These are phyloP conservation scores for fission yeast (Schizosaccharomyces pombe) DNA, from an alignment of 805 yeast species.

Conservation along the genomic window DNA sequence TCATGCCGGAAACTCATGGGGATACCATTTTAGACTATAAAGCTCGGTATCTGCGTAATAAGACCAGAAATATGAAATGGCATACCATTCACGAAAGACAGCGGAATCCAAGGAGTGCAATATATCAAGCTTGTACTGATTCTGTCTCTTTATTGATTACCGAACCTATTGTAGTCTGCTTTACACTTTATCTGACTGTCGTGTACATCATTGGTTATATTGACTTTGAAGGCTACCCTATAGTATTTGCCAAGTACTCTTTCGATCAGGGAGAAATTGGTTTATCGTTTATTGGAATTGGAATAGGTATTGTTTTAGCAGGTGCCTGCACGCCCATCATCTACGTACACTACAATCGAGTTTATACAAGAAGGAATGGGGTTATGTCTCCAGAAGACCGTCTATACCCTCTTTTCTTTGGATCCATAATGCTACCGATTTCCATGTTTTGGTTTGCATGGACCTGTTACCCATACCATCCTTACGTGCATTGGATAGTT, in stretches of 20 bases:
- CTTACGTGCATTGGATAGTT: slow-evolving; percentile 44
- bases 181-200: slow-evolving; percentile 34
- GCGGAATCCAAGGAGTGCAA: slow-evolving; percentile 38
- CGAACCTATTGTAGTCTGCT: slow-evolving; percentile 44
- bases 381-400: background rate
- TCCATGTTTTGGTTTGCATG: slow-evolving; percentile 54
- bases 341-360: background rate
- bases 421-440: slow-evolving; percentile 30
- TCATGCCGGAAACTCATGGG: slow-evolving; percentile 71
- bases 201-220: slow-evolving; percentile 31
- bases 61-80: slow-evolving; percentile 14
- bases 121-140: slow-evolving; percentile 20
- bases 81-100: background rate
- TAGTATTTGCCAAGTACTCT: slow-evolving; percentile 25
- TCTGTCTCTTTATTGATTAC: slow-evolving; percentile 46
- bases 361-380: background rate
- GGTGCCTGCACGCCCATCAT: background rate
- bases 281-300: slow-evolving; percentile 34
- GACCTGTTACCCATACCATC: slow-evolving; percentile 31
- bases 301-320: slow-evolving; percentile 26
- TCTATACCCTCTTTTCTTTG: slow-evolving; percentile 23
- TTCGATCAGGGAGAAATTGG: slow-evolving; percentile 30
- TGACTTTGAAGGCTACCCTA: slow-evolving; percentile 34
- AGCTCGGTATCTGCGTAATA: slow-evolving; percentile 34
- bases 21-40: slow-evolving; percentile 51